Base-by-base conservation (phyloP, 169 alveolate genomes). In the Miamiensis avidus region DNA sequence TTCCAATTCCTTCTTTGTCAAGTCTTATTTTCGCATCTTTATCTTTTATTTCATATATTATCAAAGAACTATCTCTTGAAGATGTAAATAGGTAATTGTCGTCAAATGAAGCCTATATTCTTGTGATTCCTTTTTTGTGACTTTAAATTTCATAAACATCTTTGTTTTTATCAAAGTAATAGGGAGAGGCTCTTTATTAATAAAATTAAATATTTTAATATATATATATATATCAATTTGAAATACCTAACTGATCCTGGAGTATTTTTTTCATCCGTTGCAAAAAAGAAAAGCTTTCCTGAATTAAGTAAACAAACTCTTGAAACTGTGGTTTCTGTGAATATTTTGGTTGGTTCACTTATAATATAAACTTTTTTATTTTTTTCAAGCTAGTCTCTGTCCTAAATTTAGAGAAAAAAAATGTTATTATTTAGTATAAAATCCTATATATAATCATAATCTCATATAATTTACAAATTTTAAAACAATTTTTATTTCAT, bases 61-160 rank as follows among this genome's bases (percentile, higher is more conserved):
- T 94, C 74, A 97, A 87, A 72, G 96, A 83, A 26, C 98, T 98
- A 91, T 97, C 99, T 86, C 93, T 93, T 0, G 97, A 96, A 75
- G 94, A 92, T 72, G 98, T 93, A 77, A 97, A 95, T 32, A 97
- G 89, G 81, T 88, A 89, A 73, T 89, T 82, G 89, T 95, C 98
- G 86, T 97, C 98, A 87, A 92, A 95, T 74, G 95, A 85, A 32
- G 94, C 84, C 79, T 95, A 86, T 20, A 96, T 90, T 89, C 97
- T 89, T 16, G 92, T 93, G 30, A 96, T 90, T 31, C 96, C 96
- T 15, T 93, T 91, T 32, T 91, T 90, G 84, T 97, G 99, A 27
- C 97, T 91, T 82, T 95, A 95, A 33, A 96, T 91, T 89, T 95
- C 98, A 29, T 89, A 83, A 29, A 86, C 81, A 28, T 85, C 89